Conservation (phyloP, 2,329 filamentous ascomycete genomes). For the Aspergillus thermomutatus region DNA sequence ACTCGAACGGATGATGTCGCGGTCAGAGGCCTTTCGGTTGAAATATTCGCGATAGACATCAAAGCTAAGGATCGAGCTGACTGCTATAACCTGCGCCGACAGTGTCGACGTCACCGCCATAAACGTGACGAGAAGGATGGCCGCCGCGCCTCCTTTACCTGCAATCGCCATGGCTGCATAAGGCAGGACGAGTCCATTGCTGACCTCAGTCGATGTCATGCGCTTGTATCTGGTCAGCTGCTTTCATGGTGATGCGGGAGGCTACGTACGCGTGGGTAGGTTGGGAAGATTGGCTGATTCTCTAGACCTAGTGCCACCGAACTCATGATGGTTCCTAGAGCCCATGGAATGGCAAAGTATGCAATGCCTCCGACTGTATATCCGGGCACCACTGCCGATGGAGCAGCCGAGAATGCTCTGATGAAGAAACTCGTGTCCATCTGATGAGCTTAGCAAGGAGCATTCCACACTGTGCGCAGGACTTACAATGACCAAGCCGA, state of each 20-base stretch:
- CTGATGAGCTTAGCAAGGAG: conserved; percentile 10
- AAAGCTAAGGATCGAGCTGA: conserved; percentile 53
- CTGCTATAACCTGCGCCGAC: conserved; percentile 52
- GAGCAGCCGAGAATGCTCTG: conserved; percentile 51
- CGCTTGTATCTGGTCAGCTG: conserved; percentile 14
- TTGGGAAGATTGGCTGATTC: conserved; percentile 50
- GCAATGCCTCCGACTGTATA: conserved; percentile 53
- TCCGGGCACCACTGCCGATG: conserved; percentile 49
- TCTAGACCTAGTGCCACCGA: conserved; percentile 49
- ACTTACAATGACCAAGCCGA: conserved; percentile 50
- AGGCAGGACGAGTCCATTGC: conserved; percentile 36
- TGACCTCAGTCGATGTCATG: conserved; percentile 38
- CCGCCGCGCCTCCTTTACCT: conserved; percentile 38
- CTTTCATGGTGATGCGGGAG: neutral
- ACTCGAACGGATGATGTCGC: conserved; percentile 50
- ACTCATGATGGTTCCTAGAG: conserved; percentile 51
- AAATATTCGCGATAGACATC: conserved; percentile 54
- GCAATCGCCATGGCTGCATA: conserved; percentile 39
- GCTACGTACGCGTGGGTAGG: conserved; percentile 44
- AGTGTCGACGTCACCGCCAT: conserved; percentile 48
- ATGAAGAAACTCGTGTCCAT: conserved; percentile 55
- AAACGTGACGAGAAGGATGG: conserved; percentile 38
- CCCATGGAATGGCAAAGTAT: conserved; percentile 56
- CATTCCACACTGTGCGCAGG: neutral
- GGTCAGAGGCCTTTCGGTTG: conserved; percentile 45